Evolutionary conservation across 208 protist genomes (phyloP).

Genomic region (Acanthamoeba culbertsoni): DNA sequence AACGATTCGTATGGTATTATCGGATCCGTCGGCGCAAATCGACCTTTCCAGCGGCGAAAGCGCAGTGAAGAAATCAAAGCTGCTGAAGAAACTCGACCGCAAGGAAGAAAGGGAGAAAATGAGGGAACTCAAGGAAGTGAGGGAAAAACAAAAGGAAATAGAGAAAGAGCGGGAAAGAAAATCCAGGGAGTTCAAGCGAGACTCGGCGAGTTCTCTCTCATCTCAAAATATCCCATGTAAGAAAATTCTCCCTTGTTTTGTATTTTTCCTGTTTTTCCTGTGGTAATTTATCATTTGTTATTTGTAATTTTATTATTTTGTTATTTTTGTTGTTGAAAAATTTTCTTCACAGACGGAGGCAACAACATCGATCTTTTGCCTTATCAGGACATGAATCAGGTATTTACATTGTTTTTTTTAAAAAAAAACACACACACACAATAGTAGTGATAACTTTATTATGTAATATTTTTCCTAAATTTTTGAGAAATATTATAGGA

Average conservation of each 20-base stretch:
- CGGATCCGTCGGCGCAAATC: neutral
- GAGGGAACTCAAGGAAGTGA: neutral
- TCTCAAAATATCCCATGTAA: no score
- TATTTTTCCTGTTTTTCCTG: no score
- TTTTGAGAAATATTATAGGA: no score
- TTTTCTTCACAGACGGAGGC: neutral
- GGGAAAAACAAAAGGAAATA: neutral
- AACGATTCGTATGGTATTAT: neutral
- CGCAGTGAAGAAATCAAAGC: neutral
- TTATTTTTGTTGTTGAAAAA: neutral
- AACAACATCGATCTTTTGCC: constrained; percentile 1
- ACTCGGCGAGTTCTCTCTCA: neutral
- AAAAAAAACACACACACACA: no score
- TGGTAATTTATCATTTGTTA: no score
- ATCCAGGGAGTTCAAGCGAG: neutral
- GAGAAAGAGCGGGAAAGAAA: neutral
- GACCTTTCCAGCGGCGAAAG: neutral
- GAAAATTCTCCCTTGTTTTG: no score
- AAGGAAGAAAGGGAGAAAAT: neutral
- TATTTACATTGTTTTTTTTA: no score
- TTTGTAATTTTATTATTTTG: no score
- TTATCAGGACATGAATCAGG: neutral
- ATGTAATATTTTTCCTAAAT: neutral
- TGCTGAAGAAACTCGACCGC: neutral
- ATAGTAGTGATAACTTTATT: neutral